Percentiles rank a stretch among this genome's conserved stretches.
Evolutionary conservation across 2,329 filamentous ascomycete genomes (phyloP).

Genomic region (Raffaelea deltoideospora): DNA sequence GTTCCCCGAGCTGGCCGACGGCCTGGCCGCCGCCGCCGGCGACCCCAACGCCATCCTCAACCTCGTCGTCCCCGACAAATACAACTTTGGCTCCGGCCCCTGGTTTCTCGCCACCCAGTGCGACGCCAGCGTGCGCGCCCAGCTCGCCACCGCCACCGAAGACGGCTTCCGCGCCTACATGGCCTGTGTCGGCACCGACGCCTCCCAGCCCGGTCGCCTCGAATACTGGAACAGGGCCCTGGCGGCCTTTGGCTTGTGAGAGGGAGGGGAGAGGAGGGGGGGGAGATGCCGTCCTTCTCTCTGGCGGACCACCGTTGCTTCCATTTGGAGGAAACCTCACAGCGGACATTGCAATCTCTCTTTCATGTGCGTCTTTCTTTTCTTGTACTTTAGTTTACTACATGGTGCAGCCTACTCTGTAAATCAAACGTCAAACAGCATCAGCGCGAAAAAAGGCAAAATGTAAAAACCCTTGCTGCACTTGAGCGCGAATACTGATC

Average conservation of each 20-base stretch:
- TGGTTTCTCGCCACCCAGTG: conserved; percentile 37
- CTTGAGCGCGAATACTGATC: too few species aligned
- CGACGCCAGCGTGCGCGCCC: conserved; percentile 14
- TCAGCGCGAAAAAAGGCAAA: too few species aligned
- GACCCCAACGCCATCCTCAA: conserved; percentile 25
- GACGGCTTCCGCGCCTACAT: conserved; percentile 30
- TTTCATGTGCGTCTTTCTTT: too few species aligned
- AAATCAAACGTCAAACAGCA: too few species aligned
- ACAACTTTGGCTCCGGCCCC: conserved; percentile 36
- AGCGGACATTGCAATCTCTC: too few species aligned
- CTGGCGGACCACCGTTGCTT: too few species aligned
- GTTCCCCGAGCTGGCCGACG: conserved; percentile 21
- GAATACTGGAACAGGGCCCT: conserved; percentile 31
- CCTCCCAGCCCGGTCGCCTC: conserved; percentile 15
- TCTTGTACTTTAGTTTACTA: too few species aligned
- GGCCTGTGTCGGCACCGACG: conserved; percentile 26
- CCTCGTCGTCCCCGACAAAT: conserved; percentile 30
- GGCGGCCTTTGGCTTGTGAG: conserved; percentile 25
- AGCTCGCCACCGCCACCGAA: conserved; percentile 22
- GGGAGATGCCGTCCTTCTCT: too few species aligned
- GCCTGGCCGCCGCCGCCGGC: conserved; percentile 13
- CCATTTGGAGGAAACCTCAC: too few species aligned
- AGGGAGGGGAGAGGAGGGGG: too few species aligned
- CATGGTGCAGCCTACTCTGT: too few species aligned
- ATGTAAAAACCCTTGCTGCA: too few species aligned